These are phyloP conservation scores for Aspergillus pseudonomiae DNA, from an alignment of 2,329 filamentous ascomycete genomes.

Conservation along the genomic window DNA sequence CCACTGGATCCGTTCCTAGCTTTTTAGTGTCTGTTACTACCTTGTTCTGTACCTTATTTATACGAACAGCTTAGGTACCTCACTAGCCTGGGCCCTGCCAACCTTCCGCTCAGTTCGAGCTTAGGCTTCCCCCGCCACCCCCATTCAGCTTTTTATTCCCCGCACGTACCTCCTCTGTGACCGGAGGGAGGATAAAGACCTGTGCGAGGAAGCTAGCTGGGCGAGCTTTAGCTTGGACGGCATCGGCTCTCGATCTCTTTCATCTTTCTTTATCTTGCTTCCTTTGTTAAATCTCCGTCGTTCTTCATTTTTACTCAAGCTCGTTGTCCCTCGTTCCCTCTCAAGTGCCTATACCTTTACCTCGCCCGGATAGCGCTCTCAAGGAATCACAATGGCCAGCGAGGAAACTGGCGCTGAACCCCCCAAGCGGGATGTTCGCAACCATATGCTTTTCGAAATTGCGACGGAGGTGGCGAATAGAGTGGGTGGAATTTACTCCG, in stretches of 20 bases:
- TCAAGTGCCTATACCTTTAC: neutral
- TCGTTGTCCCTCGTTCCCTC: neutral
- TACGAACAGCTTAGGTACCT: neutral
- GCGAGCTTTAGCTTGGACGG: neutral
- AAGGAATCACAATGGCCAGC: constrained; percentile 16
- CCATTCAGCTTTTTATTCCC: neutral
- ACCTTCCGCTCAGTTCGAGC: constrained; percentile 1
- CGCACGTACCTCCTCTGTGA: neutral
- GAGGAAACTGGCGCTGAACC: constrained; percentile 25
- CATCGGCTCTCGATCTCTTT: neutral
- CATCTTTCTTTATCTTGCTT: neutral
- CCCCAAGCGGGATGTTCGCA: constrained; percentile 74
- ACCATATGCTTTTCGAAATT: constrained; percentile 94
- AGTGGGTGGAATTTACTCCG: constrained; percentile 98
- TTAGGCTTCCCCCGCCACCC: constrained; percentile 6
- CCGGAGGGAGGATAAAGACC: neutral
- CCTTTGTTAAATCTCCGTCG: neutral
- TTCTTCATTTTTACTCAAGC: neutral
- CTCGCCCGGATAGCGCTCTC: neutral
- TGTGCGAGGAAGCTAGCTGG: neutral
- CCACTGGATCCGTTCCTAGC: neutral
- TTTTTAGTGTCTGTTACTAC: neutral
- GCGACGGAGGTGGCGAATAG: constrained; percentile 97
- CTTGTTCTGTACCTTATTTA: neutral
- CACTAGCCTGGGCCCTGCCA: neutral